Evolutionary conservation across 73 alveolate species (phyloP), one percentile per base, ranked within the genome.

Genomic region (Uronychia setigera): DNA sequence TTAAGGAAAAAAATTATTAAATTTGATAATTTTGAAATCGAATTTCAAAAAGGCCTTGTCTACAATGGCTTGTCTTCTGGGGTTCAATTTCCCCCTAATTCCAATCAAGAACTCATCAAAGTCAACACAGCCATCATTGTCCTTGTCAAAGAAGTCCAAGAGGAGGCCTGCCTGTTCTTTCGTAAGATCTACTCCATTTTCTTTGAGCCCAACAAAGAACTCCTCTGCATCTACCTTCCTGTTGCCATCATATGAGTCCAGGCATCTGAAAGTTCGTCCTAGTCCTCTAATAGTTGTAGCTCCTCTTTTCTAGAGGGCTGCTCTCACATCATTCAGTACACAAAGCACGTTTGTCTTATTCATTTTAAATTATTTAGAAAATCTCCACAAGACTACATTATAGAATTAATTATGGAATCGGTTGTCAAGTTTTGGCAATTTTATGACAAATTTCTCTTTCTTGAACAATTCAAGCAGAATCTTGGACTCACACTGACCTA

Each of bases 101-200:
- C 96, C 98, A 60, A 95, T 95, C 78, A 97, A 92, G 88, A 97
- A 97, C 85, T 96, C 99, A 86, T 97, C 99, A 92, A 97, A 96
- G 92, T 95, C 93, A 31, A 97, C 93, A 92, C 90, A 86, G 78
- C 98, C 97, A 89, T 95, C 95, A 29, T 94, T 92, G 91, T 97
- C 98, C 80, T 92, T 92, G 83, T 97, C 99, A 77, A 92, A 82
- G 88, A 82, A 78, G 82, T 87, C 79, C 35, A 94, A 32, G 32
- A 96, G 93, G 80, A 34, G 95, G 33, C 93, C 92, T 25, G 96
- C 94, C 78, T 97, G 98, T 81, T 89, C 95, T 84, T 97, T 89
- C 28, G 96, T 95, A 29, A 97, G 90, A 60, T 88, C 93, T 31
- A 93, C 96, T 26, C 99, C 99, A 87, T 94, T 91, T 92, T 92